Evolutionary conservation across 345 rosid genomes (phyloP), one percentile per base, ranked within the genome.

Genomic region (Garcia nutans): DNA sequence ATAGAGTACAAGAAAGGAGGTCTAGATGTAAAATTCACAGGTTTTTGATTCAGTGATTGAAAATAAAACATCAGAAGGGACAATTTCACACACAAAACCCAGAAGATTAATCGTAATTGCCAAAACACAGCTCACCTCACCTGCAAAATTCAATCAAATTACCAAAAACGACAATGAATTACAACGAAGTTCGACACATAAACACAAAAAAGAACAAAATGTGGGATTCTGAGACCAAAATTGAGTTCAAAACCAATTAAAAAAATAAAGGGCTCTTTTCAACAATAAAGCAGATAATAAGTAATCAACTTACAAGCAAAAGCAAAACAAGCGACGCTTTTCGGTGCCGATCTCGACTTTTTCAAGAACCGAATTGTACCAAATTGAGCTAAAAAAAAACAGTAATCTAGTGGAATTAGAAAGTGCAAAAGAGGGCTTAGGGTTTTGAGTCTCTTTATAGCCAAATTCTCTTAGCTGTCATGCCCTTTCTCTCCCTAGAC

Each of bases 31-130:
- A 85, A 81, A 81, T 79, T 84, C 73, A 83, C 76, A 67, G 83
- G 83, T 75, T 69, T 81, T 86, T 76, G 87, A 76, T 77, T 86
- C 80, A 83, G 82, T 77, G 90, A 80, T 85, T 75, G 92, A 81
- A 84, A 83, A 88, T 84, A 84, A 87, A 90, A 86, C 99, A 90
- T 94, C 93, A 94, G 97, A 89, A 83, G 89, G 74, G 71, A 80
- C 65, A 73, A 78, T 65, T 65, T 61, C 81, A 71, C 79, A 62
- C 77, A 76, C 85, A 71, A 68, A 17, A 65, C 80, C 31, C 57
- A 28, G 8, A 68, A 59, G 10, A 28, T 24, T 6, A 9, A 4
- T 69, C 33, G 16, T 41, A 41, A 49, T 58, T 52, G 59, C 7
- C 31, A 12, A 22, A 73, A 73, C 31, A 20, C 63, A 58, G 60